Conservation (phyloP, 305 asterid genomes). For the Striga hermonthica region DNA sequence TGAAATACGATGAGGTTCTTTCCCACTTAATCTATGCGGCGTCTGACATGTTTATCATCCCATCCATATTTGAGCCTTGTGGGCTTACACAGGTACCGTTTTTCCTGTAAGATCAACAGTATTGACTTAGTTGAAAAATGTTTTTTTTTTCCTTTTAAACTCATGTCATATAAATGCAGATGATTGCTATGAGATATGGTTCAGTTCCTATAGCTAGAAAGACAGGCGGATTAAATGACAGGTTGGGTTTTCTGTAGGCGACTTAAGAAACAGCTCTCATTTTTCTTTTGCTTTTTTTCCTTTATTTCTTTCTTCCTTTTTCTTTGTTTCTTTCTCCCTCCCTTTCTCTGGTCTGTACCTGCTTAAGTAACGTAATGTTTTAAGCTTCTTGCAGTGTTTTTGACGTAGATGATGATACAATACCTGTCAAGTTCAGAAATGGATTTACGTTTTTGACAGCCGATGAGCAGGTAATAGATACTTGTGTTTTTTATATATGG, state of each 20-base stretch:
- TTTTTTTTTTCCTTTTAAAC: slow-evolving; percentile 8
- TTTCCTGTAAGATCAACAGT: slow-evolving; percentile 16
- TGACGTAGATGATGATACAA: slow-evolving; percentile 72
- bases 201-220: slow-evolving; percentile 84
- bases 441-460: slow-evolving; percentile 81
- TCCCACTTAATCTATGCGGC: slow-evolving; percentile 88
- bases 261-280: slow-evolving; percentile 17
- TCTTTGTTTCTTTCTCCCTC: too few relatives aligned
- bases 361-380: slow-evolving; percentile 25
- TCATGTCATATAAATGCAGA: slow-evolving; percentile 44
- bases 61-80: slow-evolving; percentile 96
- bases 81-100: slow-evolving; percentile 91
- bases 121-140: slow-evolving; percentile 6
- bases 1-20: slow-evolving; percentile 91
- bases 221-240: slow-evolving; percentile 97
- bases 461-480: slow-evolving; percentile 66
- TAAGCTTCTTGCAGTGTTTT: slow-evolving; percentile 66
- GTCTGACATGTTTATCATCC: slow-evolving; percentile 89
- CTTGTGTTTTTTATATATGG: slow-evolving; percentile 17
- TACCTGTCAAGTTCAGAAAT: slow-evolving; percentile 79
- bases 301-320: too few relatives aligned
- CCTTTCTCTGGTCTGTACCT: background rate
- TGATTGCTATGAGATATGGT: slow-evolving; percentile 99
- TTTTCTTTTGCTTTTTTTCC: background rate
- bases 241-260: slow-evolving; percentile 41